Evolutionary conservation across 345 rosid species (phyloP), one percentile per base, ranked within the genome.

Genomic region (Adansonia digitata): DNA sequence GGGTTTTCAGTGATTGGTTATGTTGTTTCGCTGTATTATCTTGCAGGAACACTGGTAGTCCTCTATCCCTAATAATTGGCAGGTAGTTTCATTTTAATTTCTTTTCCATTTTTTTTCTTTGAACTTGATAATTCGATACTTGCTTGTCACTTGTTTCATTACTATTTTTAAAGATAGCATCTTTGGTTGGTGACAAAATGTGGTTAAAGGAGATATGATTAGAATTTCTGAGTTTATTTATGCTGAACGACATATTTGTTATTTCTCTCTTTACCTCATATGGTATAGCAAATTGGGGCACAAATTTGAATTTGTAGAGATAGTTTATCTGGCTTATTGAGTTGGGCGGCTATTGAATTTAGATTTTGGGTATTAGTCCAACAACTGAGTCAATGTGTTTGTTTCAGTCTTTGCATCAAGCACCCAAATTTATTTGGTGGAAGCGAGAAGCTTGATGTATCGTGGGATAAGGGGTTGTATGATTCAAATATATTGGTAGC

Each of bases 381-480:
- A 74, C 29, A 49, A 37, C 46, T 61, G 31, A 3, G 82, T 73
- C 52, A 13, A 35, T 81, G 2, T 76, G 49, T 89, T 62, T 61
- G 52, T 80, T 81, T 74, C 87, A 94, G 98, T 80, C 91, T 94
- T 68, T 91, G 94, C 79, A 85, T 94, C 69, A 94, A 91, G 78
- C 97, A 94, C 82, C 94, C 98, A 10, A 92, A 94, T 85, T 82
- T 94, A 79, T 94, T 92, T 86, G 98, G 97, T 78, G 98, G 98
- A 79, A 94, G 97, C 53, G 98, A 94, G 84, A 94, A 92, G 90
- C 97, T 94, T 18, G 98, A 94, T 78, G 91, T 94, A 20, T 89
- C 94, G 0, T 94, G 91, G 98, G 91, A 94, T 78, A 94, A 92
- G 77, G 98, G 97, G 51, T 81, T 92, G 15, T 94, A 78, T 77